Evolutionary conservation across 2,329 filamentous ascomycete species (phyloP), one percentile per base, ranked within the genome.

Genomic region (Simplicillium aogashimaense): DNA sequence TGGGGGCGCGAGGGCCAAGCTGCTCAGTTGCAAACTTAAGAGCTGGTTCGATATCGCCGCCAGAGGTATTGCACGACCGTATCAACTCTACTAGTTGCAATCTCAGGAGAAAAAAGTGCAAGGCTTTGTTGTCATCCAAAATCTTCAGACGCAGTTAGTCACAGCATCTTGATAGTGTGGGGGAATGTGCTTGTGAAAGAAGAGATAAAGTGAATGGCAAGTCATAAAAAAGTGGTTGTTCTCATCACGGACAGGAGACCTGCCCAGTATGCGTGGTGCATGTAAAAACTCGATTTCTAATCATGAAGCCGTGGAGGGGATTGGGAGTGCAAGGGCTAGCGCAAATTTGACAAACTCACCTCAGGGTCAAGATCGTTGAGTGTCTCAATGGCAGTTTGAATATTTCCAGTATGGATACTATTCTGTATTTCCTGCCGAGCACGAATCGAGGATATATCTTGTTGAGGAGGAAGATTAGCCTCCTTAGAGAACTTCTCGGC

Each of bases 241-340:
- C 75, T 97, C 90, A 94, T 94, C 92, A 92, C 78, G 66, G 77
- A 81, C 78, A 72, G 71, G 76, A 80, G 78, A 74, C 72, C 36
- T 38, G 38, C 35, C 28, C 42, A 72, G 78, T 97, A 92, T 87
- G 92, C 88, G 92, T 98, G 92, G 92, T 98, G 92, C 92, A 98
- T 98, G 90, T 74, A 94, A 80, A 25, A 89, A 83, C 74, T 75
- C 69, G 57, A 60, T 57, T 72, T 86, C 72, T 95, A 95, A 98
- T 98, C 92, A 92, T 89, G 65, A 76, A 73, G 76, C 67, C 44
- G 50, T 45, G 35, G 38, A 42, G 46, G 36, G 38, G 40, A 37
- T 36, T 43, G 28, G 40, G 33, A 36, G 31, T 37, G 15, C 13
- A 13, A 16, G 13, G 29, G 29, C 4, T 3, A 39, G 9, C 30